Base-by-base conservation (phyloP, 352 stramenopile species). In the Thraustochytrium sp. region DNA sequence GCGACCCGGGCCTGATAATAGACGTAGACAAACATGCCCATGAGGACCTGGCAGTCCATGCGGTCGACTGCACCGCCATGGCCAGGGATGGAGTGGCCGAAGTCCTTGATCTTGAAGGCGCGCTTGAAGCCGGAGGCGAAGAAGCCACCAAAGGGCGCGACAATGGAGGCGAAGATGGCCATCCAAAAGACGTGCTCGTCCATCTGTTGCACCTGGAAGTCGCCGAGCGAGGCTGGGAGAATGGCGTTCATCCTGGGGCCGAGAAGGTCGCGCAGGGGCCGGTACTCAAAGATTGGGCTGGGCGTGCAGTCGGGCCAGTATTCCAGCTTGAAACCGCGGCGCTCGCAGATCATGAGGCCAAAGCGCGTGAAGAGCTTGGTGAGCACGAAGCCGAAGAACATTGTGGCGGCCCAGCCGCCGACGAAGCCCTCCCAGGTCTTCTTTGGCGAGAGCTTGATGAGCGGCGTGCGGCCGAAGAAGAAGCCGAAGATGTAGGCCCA, bases 351-450 rank as follows among this genome's bases (percentile, higher is more conserved):
- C 75, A 84, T 84, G 29, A 84, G 46, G 37, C 44, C 34, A 23
- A 56, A 80, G n/a, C 46, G 76, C 65, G 90, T 91, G 16, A 98
- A 88, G 82, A 92, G 95, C 75, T 90, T 89, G 72, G 92, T 95
- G 34, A 95, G 90, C 68, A 97, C 97, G 87, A 96, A 97, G 23
- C 89, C 94, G 49, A 96, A 94, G 42, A 98, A 88, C 51, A 99
- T 88, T 29, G 96, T 99, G 86, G 94, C 98, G 31, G 99, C 82
- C 46, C 95, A 94, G 9, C 94, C 97, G 44, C 96, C 96, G 37
- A 98, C 95, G 82, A 99, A 99, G 2, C 97, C 97, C 85, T 99
- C 97, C 96, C 96, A 99, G 4, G 96, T 99, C 88, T 99, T 99
- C 87, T 99, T 99, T 23, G 97, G 97, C 42, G 93, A 98, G 63